These are phyloP conservation scores for Erythrophleum ivorense DNA, from an alignment of 331 rosid species.

Conservation along the genomic window DNA sequence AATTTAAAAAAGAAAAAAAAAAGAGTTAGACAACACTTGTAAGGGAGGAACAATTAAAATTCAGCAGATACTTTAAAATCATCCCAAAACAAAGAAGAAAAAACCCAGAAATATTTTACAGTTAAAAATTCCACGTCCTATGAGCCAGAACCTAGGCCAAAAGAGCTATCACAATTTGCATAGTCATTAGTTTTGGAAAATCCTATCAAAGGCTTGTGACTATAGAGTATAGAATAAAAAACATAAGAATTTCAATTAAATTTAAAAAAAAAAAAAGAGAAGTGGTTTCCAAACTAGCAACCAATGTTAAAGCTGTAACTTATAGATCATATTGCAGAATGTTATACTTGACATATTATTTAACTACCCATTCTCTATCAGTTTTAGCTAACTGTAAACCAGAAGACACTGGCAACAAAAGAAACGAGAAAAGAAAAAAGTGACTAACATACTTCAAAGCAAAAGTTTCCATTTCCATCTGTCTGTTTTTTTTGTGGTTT, in stretches of 20 bases:
- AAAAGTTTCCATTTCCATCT: constrained; percentile 85
- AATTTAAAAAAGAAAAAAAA: background rate
- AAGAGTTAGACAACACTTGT: constrained; percentile 25
- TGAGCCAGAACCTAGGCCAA: background rate
- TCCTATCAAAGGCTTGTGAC: constrained; percentile 29
- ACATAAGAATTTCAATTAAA: background rate
- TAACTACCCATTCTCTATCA: constrained; percentile 12
- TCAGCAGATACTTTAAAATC: constrained; percentile 24
- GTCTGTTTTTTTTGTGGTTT: constrained; percentile 87
- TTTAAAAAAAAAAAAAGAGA: background rate
- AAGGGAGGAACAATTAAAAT: constrained; percentile 31
- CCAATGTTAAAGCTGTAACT: constrained; percentile 22
- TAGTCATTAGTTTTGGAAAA: constrained; percentile 8
- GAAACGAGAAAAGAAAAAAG: background rate
- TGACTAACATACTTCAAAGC: constrained; percentile 81
- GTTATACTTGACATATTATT: constrained; percentile 32
- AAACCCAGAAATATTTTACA: constrained; percentile 24
- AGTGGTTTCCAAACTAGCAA: constrained; percentile 31
- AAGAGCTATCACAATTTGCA: constrained; percentile 19
- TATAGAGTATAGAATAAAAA: constrained; percentile 18
- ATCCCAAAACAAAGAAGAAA: constrained; percentile 13
- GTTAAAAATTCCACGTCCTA: background rate
- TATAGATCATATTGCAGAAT: constrained; percentile 6
- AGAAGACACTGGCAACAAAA: constrained; percentile 25
- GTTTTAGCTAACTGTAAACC: constrained; percentile 30